Evolutionary conservation across 2,329 filamentous ascomycete species (phyloP).

Genomic region (Pseudogymnoascus destructans): DNA sequence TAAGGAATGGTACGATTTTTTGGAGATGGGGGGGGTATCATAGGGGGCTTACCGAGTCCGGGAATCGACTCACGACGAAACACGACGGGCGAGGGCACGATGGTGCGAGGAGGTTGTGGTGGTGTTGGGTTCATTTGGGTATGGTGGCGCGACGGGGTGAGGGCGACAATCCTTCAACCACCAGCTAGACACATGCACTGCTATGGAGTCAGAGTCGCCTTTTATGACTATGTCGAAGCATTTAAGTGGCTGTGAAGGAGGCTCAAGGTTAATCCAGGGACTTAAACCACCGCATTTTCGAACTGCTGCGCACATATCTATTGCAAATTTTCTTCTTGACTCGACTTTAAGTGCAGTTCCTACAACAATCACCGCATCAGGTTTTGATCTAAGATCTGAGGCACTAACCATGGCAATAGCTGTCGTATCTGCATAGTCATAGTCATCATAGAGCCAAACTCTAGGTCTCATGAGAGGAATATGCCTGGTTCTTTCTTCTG

Average conservation of each 20-base stretch:
- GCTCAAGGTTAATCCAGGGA: constrained; percentile 82
- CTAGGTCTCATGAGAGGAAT: constrained; percentile 29
- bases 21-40: constrained; percentile 10
- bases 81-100: background rate
- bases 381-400: constrained; percentile 67
- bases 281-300: constrained; percentile 69
- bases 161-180: constrained; percentile 9
- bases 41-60: background rate
- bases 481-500: constrained; percentile 7
- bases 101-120: background rate
- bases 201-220: constrained; percentile 75
- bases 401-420: constrained; percentile 79
- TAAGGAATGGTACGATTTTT: constrained; percentile 14
- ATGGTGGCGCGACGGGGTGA: background rate
- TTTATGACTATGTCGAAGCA: constrained; percentile 85
- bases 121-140: background rate
- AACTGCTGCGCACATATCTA: constrained; percentile 74
- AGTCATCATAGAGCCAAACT: constrained; percentile 91
- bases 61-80: background rate
- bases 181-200: constrained; percentile 27
- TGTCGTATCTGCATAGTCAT: constrained; percentile 74
- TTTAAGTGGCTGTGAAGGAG: constrained; percentile 62
- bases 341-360: constrained; percentile 89
- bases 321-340: constrained; percentile 71
- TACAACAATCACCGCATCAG: constrained; percentile 82